A percentile compares a stretch with the other conserved stretches of the same genome.
Conservation (phyloP, 208 protist genomes). For the Leptomonas seymouri region DNA sequence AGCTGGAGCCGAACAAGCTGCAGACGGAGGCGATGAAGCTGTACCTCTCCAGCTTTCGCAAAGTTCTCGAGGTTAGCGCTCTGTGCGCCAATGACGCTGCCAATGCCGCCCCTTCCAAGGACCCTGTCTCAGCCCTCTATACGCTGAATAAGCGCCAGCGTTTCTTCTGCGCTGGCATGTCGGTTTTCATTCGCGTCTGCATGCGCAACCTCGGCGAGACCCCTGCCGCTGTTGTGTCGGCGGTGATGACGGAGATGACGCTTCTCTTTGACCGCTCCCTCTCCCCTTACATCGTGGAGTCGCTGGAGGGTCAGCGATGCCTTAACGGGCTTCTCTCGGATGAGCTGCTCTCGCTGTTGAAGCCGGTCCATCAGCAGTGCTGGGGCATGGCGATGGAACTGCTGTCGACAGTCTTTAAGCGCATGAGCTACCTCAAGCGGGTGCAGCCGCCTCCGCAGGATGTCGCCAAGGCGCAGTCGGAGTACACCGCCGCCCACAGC, state of each 20-base stretch:
- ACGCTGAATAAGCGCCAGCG: constrained; percentile 33
- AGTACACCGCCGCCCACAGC: not conserved
- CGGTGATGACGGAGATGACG: constrained; percentile 55
- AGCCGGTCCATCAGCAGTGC: constrained; percentile 74
- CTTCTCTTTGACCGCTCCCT: constrained; percentile 65
- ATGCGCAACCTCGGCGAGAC: constrained; percentile 67
- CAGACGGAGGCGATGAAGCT: constrained; percentile 69
- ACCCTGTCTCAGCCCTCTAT: constrained; percentile 19
- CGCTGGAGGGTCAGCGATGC: constrained; percentile 59
- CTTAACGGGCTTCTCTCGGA: constrained; percentile 71
- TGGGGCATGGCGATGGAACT: constrained; percentile 74
- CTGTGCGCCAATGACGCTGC: constrained; percentile 28
- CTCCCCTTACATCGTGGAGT: constrained; percentile 86
- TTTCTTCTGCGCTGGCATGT: constrained; percentile 46
- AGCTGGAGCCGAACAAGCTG: constrained; percentile 77
- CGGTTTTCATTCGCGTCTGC: constrained; percentile 63
- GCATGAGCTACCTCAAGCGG: constrained; percentile 84
- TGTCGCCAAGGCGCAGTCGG: constrained; percentile 22
- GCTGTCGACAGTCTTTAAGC: constrained; percentile 59
- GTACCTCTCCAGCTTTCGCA: constrained; percentile 79
- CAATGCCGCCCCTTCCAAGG: constrained; percentile 14
- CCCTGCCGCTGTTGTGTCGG: constrained; percentile 46
- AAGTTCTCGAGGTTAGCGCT: constrained; percentile 76
- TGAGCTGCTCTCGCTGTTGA: constrained; percentile 72
- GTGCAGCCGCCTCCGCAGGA: constrained; percentile 34